A percentile compares a stretch with the other conserved stretches of the same genome.
phyloP scores from a whole-genome alignment of 176 grass and related monocot species.

The Oryza australiensis region DNA sequence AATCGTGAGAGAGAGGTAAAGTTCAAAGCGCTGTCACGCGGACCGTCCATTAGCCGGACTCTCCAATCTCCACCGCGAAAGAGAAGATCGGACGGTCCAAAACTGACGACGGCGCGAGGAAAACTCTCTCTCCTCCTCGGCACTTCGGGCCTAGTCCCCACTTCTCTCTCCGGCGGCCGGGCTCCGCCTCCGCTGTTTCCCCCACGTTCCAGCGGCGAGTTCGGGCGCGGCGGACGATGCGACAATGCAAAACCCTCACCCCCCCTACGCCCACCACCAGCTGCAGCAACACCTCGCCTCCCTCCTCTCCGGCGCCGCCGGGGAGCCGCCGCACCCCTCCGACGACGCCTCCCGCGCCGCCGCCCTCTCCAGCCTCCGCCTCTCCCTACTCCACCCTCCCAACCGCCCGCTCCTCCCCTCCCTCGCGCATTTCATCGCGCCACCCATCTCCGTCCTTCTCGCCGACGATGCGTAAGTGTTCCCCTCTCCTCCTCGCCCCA shows the following conservation, averaged over 20 bases:
- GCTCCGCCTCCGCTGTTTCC: slow-evolving; percentile 4
- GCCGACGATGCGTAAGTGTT: slow-evolving; percentile 50
- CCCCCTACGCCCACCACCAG: slow-evolving; percentile 72
- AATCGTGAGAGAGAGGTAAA: neutral
- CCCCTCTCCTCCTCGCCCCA: neutral
- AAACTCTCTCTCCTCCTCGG: neutral
- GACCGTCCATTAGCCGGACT: neutral
- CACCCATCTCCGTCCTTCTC: slow-evolving; percentile 57
- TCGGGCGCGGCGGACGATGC: slow-evolving; percentile 28
- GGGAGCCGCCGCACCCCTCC: slow-evolving; percentile 42
- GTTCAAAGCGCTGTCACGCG: neutral
- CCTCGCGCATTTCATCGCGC: slow-evolving; percentile 68
- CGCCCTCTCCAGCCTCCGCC: slow-evolving; percentile 79
- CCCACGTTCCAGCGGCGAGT: slow-evolving; percentile 17
- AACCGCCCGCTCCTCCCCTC: slow-evolving; percentile 72
- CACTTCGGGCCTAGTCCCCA: neutral
- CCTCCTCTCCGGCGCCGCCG: slow-evolving; percentile 66
- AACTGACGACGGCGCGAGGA: slow-evolving; percentile 21
- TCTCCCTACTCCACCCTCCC: slow-evolving; percentile 78
- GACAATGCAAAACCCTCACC: slow-evolving; percentile 78
- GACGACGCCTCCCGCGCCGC: slow-evolving; percentile 60
- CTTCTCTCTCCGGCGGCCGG: slow-evolving; percentile 5
- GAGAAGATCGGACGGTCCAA: slow-evolving; percentile 22
- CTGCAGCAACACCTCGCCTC: slow-evolving; percentile 88
- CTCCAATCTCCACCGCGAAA: neutral